Evolutionary conservation across 1,284 basidiomycete species (phyloP).

Genomic region (Pyrrhoderma lamaoense): DNA sequence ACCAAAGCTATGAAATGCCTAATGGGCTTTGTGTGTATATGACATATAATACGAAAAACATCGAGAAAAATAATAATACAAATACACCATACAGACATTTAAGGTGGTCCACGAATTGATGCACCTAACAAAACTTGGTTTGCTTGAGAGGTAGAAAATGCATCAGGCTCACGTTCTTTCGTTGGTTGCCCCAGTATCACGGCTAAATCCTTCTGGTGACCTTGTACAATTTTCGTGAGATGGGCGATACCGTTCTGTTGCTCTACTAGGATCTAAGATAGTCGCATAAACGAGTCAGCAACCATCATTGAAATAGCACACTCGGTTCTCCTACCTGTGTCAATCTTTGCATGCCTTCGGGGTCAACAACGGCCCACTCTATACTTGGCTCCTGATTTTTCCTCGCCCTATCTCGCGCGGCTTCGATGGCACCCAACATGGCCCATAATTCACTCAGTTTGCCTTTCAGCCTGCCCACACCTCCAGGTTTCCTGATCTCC

Average conservation of each 20-base stretch:
- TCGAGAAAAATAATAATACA: neutral
- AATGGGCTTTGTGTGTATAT: neutral
- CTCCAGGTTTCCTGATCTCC: constrained; percentile 52
- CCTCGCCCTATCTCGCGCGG: constrained; percentile 48
- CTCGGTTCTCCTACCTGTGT: constrained; percentile 50
- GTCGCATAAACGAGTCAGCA: constrained; percentile 1
- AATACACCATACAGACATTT: neutral
- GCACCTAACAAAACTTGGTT: constrained; percentile 15
- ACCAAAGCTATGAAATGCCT: neutral
- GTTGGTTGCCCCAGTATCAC: constrained; percentile 54
- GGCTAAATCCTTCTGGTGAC: constrained; percentile 60
- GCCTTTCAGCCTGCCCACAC: constrained; percentile 59
- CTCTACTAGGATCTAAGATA: constrained; percentile 59
- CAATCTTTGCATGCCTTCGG: constrained; percentile 72
- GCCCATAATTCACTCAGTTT: constrained; percentile 85
- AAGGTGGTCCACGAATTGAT: constrained; percentile 6
- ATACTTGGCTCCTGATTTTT: constrained; percentile 33
- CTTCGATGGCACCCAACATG: constrained; percentile 69
- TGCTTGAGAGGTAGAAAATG: constrained; percentile 16
- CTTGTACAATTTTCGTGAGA: constrained; percentile 67
- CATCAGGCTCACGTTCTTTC: constrained; percentile 29
- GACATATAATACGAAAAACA: neutral
- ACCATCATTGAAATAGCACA: neutral
- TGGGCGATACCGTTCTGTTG: constrained; percentile 78
- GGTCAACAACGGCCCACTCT: constrained; percentile 82